Evolutionary conservation across 2,329 filamentous ascomycete genomes (phyloP).

Genomic region (Coniosporium tulheliwenetii): DNA sequence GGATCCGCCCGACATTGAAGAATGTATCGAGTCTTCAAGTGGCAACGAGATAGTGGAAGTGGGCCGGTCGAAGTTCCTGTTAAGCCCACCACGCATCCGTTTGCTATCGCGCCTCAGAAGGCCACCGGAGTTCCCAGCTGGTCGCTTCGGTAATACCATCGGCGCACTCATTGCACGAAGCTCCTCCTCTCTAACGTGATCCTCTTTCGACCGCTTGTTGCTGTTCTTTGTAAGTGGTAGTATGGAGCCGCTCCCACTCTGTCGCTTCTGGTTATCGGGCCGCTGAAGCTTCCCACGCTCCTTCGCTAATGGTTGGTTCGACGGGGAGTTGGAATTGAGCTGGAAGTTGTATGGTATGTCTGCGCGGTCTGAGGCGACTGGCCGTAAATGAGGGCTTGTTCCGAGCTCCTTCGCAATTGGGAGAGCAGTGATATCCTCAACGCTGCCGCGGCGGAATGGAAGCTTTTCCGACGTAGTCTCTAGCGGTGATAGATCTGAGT

Average conservation of each 20-base stretch:
- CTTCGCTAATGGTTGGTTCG: slow-evolving; percentile 19
- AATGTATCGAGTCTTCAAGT: slow-evolving; percentile 57
- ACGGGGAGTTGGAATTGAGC: slow-evolving; percentile 9
- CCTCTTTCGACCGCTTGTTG: slow-evolving; percentile 56
- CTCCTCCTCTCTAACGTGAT: slow-evolving; percentile 69
- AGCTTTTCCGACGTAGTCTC: slow-evolving; percentile 4
- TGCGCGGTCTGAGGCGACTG: slow-evolving; percentile 20
- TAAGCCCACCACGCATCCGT: slow-evolving; percentile 42
- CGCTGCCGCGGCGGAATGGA: slow-evolving; percentile 12
- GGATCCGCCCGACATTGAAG: slow-evolving; percentile 58
- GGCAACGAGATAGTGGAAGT: slow-evolving; percentile 63
- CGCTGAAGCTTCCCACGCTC: slow-evolving; percentile 27
- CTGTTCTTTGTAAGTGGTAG: slow-evolving; percentile 55
- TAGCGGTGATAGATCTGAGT: not conserved
- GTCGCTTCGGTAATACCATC: slow-evolving; percentile 45
- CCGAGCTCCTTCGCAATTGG: slow-evolving; percentile 22
- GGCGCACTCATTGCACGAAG: slow-evolving; percentile 69
- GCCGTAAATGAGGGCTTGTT: slow-evolving; percentile 32
- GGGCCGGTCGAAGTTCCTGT: slow-evolving; percentile 43
- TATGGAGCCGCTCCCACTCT: slow-evolving; percentile 38
- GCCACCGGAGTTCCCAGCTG: slow-evolving; percentile 42
- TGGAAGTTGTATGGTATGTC: slow-evolving; percentile 29
- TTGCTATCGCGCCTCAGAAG: slow-evolving; percentile 51
- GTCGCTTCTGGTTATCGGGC: slow-evolving; percentile 39
- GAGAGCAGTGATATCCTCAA: slow-evolving; percentile 31